phyloP scores from a whole-genome alignment of 495 filamentous ascomycete genomes.

The Neurospora sp. region DNA sequence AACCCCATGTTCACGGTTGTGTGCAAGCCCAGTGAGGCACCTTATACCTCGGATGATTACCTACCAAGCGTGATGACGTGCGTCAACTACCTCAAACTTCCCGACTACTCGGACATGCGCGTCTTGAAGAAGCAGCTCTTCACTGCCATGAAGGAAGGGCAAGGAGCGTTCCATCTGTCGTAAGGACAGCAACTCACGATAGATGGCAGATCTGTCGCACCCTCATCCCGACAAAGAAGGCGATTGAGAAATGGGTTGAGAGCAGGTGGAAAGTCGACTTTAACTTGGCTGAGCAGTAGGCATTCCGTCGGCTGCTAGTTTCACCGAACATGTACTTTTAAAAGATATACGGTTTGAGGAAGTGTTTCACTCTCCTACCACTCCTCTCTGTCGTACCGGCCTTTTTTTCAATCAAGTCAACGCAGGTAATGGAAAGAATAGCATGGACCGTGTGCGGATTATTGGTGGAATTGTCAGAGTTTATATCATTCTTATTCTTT shows the following conservation, averaged over 20 bases:
- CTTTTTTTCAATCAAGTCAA: background rate
- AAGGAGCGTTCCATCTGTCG: conserved; percentile 96
- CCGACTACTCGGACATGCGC: conserved; percentile 80
- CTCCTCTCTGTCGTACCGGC: background rate
- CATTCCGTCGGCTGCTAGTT: background rate
- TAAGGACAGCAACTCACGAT: conserved; percentile 25
- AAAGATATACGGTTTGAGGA: background rate
- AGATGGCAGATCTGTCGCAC: too few species aligned
- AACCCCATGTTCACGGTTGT: conserved; percentile 99
- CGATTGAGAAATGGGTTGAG: background rate
- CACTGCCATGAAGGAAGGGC: conserved; percentile 90
- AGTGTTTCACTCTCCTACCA: background rate
- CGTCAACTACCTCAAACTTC: conserved; percentile 97
- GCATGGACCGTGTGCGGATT: background rate
- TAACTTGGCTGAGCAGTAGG: background rate
- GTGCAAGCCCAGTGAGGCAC: conserved; percentile 92
- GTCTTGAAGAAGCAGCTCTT: conserved; percentile 65
- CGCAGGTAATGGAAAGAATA: background rate
- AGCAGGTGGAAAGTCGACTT: background rate
- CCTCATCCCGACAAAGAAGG: too few species aligned
- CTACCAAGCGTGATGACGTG: conserved; percentile 99
- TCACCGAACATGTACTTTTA: background rate
- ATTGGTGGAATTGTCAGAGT: background rate
- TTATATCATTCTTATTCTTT: background rate
- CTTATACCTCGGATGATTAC: conserved; percentile 92